Conservation (phyloP, 352 stramenopile species). For the Aphanomyces cochlioides region DNA sequence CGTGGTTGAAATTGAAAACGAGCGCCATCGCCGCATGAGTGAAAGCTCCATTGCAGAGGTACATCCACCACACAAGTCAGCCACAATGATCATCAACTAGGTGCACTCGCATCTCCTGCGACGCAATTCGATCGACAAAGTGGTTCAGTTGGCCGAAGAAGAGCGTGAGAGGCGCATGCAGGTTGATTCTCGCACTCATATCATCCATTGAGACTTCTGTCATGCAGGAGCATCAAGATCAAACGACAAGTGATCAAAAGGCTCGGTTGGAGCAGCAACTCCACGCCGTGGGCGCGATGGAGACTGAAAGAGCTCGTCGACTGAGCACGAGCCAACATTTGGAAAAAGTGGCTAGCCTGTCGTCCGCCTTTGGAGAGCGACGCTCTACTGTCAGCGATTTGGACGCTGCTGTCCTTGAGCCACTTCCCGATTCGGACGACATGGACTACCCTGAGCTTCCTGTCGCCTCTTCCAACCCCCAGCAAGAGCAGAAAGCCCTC, state of each 20-base stretch:
- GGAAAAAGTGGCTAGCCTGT: slow-evolving; percentile 33
- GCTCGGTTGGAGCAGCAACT: not conserved
- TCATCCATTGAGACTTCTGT: too few species aligned
- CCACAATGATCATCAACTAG: not conserved
- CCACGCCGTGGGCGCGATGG: slow-evolving; percentile 34
- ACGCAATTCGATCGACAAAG: slow-evolving; percentile 16
- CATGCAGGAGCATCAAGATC: not conserved
- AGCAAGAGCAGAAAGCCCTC: slow-evolving; percentile 59
- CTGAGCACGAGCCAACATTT: slow-evolving; percentile 50
- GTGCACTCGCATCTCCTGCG: slow-evolving; percentile 5
- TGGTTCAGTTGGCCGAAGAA: not conserved
- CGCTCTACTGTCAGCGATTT: too few species aligned
- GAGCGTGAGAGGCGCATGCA: slow-evolving; percentile 6
- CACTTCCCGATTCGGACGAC: not conserved
- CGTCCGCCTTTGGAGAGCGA: not conserved
- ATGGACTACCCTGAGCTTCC: not conserved
- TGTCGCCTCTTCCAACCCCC: slow-evolving; percentile 46
- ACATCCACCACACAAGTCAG: not conserved
- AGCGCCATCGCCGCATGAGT: slow-evolving; percentile 25
- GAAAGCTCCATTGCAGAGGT: slow-evolving; percentile 39
- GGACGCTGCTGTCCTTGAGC: too few species aligned
- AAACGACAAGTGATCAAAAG: not conserved
- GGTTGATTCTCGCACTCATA: not conserved
- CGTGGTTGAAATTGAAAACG: slow-evolving; percentile 15
- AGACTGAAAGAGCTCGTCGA: slow-evolving; percentile 53